These are phyloP conservation scores for Crucibulum laeve DNA, from an alignment of 768 basidiomycete species.

Conservation along the genomic window DNA sequence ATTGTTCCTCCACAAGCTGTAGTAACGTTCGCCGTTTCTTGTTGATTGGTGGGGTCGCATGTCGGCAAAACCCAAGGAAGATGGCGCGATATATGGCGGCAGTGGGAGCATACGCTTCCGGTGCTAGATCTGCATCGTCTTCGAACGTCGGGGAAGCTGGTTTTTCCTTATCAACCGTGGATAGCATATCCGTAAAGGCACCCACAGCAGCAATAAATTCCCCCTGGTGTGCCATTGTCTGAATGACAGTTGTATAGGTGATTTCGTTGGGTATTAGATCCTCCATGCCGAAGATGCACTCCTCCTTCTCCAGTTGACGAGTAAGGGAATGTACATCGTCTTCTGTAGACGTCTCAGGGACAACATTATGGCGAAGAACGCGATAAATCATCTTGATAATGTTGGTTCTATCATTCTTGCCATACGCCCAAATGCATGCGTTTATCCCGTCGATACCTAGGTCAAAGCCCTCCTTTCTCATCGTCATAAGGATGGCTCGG, in stretches of 20 bases:
- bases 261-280: conserved; percentile 52
- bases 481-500: conserved; percentile 47
- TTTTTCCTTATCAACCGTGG: conserved; percentile 33
- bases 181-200: conserved; percentile 67
- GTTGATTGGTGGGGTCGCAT: conserved; percentile 33
- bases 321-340: conserved; percentile 29
- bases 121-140: conserved; percentile 19
- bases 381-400: conserved; percentile 61
- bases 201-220: conserved; percentile 51
- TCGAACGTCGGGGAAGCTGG: conserved; percentile 22
- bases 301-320: conserved; percentile 33
- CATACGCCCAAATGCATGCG: conserved; percentile 67
- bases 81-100: conserved; percentile 61
- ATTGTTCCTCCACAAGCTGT: too few relatives aligned
- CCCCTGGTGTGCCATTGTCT: conserved; percentile 68
- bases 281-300: conserved; percentile 39
- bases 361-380: conserved; percentile 50
- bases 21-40: conserved; percentile 1
- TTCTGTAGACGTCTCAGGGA: conserved; percentile 28
- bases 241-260: conserved; percentile 69
- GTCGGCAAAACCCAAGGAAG: conserved; percentile 70
- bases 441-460: conserved; percentile 68
- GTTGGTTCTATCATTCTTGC: conserved; percentile 45
- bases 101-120: conserved; percentile 34
- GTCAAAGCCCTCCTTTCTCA: conserved; percentile 45